Evolutionary conservation across 2,329 filamentous ascomycete genomes (phyloP).

Genomic region (Aspergillus japonicus): DNA sequence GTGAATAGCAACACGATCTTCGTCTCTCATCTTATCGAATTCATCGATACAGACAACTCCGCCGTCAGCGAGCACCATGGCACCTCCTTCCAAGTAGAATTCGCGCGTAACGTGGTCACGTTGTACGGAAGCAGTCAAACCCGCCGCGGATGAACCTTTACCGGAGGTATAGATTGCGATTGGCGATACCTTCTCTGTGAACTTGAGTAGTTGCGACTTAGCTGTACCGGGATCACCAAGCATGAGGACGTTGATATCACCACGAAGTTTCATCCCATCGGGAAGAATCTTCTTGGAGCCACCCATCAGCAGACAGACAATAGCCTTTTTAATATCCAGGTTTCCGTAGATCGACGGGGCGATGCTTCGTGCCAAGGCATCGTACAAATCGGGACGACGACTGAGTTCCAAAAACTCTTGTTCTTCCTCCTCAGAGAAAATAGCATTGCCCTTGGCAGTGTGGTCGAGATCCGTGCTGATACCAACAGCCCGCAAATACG

Average conservation of each 20-base stretch:
- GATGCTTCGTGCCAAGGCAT: slow-evolving; percentile 84
- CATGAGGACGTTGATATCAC: slow-evolving; percentile 95
- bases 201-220: slow-evolving; percentile 95
- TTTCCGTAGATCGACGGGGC: slow-evolving; percentile 98
- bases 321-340: slow-evolving; percentile 93
- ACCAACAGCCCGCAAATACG: slow-evolving; percentile 88
- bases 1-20: slow-evolving; percentile 96
- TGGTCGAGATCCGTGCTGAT: slow-evolving; percentile 89
- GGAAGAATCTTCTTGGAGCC: slow-evolving; percentile 97
- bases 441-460: slow-evolving; percentile 76
- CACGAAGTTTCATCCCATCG: slow-evolving; percentile 95
- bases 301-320: slow-evolving; percentile 87
- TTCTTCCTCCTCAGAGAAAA: slow-evolving; percentile 93
- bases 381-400: slow-evolving; percentile 86
- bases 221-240: slow-evolving; percentile 97
- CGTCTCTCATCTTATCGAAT: slow-evolving; percentile 99
- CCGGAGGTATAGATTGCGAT: slow-evolving; percentile 99
- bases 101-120: slow-evolving; percentile 87
- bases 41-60: slow-evolving; percentile 98
- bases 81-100: slow-evolving; percentile 96
- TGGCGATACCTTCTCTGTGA: slow-evolving; percentile 92
- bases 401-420: slow-evolving; percentile 94
- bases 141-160: slow-evolving; percentile 94
- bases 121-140: slow-evolving; percentile 95
- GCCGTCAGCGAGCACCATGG: slow-evolving; percentile 96